Conservation (phyloP, 768 basidiomycete species). For the Calocybe cyanea region DNA sequence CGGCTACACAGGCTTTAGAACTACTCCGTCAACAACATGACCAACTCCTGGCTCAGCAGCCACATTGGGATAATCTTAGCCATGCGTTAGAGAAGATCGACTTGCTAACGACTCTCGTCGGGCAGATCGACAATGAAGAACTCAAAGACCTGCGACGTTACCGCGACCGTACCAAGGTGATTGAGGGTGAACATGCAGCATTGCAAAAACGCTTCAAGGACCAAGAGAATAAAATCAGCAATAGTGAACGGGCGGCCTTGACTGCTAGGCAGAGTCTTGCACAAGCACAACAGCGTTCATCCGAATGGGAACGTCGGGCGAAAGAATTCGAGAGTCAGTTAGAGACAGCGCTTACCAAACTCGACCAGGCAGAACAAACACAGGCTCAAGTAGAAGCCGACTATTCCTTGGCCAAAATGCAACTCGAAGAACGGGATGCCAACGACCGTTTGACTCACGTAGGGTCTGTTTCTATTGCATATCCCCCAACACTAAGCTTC, state of each 20-base stretch:
- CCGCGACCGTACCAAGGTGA: slow-evolving; percentile 57
- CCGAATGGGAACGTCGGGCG: slow-evolving; percentile 79
- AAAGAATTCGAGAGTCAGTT: slow-evolving; percentile 66
- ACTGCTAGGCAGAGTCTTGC: slow-evolving; percentile 60
- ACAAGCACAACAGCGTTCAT: slow-evolving; percentile 72
- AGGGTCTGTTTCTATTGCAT: slow-evolving; percentile 4
- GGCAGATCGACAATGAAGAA: slow-evolving; percentile 67
- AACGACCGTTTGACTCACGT: slow-evolving; percentile 69
- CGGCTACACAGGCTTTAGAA: slow-evolving; percentile 44
- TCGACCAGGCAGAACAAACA: slow-evolving; percentile 66
- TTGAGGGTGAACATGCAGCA: slow-evolving; percentile 64
- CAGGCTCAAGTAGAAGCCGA: slow-evolving; percentile 69
- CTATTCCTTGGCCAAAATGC: slow-evolving; percentile 59
- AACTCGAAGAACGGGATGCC: slow-evolving; percentile 74
- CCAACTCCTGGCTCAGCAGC: slow-evolving; percentile 55
- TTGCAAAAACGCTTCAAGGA: slow-evolving; percentile 75
- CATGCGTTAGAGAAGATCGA: slow-evolving; percentile 73
- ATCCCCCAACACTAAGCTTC: background rate
- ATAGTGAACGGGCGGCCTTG: slow-evolving; percentile 55
- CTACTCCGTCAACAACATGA: slow-evolving; percentile 60
- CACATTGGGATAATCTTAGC: slow-evolving; percentile 76
- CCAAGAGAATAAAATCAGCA: slow-evolving; percentile 56
- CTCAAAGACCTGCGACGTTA: slow-evolving; percentile 62
- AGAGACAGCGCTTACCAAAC: slow-evolving; percentile 51
- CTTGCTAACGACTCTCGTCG: slow-evolving; percentile 54